These are phyloP conservation scores for Chalciporus piperatoides DNA, from an alignment of 1,284 basidiomycete species.

Conservation along the genomic window DNA sequence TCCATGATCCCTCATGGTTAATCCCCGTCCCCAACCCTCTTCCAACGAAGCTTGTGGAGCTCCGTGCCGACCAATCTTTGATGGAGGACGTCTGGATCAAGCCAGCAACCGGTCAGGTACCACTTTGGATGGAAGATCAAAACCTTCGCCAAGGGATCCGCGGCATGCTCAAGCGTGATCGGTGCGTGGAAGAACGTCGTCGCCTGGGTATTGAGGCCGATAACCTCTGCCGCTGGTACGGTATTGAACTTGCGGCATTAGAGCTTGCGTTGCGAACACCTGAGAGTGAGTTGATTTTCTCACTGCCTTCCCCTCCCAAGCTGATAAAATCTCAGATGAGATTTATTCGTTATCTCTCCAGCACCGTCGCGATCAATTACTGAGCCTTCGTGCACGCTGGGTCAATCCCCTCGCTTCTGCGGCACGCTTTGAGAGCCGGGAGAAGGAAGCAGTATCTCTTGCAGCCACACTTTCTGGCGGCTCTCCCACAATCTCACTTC, in stretches of 20 bases:
- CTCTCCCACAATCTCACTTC: not conserved
- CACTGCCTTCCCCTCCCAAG: too few relatives aligned
- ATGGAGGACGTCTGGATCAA: not conserved
- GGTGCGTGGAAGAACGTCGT: not conserved
- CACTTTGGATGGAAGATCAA: not conserved
- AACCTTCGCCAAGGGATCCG: not conserved
- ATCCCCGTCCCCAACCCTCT: constrained; percentile 33
- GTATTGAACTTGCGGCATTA: not conserved
- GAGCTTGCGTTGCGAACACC: not conserved
- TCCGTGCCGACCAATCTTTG: constrained; percentile 9
- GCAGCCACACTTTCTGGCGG: not conserved
- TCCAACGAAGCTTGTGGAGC: constrained; percentile 30
- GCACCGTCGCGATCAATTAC: not conserved
- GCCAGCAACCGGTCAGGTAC: not conserved
- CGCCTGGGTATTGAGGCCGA: not conserved
- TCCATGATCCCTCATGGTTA: constrained; percentile 23
- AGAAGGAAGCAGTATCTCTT: not conserved
- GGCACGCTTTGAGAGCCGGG: not conserved
- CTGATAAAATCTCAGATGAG: not conserved
- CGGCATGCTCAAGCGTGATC: not conserved
- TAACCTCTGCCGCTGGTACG: constrained; percentile 25
- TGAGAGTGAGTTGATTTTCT: not conserved
- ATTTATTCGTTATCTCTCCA: not conserved
- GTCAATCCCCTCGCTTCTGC: not conserved
- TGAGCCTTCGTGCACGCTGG: not conserved